These are phyloP conservation scores for Yarrowia bubula DNA, from an alignment of 805 yeast genomes.

Conservation along the genomic window DNA sequence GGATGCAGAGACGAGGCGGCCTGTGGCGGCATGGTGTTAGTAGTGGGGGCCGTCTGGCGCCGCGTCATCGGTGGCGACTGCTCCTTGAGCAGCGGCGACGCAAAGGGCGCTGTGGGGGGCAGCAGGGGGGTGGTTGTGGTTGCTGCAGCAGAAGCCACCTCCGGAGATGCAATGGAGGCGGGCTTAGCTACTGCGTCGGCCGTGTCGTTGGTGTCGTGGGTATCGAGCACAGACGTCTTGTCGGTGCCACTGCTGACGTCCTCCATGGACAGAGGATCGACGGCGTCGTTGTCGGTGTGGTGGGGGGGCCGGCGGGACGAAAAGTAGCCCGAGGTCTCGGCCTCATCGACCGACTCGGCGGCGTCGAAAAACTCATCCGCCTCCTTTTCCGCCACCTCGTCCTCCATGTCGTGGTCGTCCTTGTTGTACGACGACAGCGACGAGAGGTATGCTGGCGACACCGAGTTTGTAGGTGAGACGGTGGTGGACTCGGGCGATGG, in stretches of 20 bases:
- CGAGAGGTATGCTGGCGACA: slow-evolving; percentile 9
- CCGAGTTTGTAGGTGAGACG: slow-evolving; percentile 11
- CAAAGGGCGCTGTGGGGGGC: neutral
- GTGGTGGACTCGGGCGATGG: slow-evolving; percentile 6
- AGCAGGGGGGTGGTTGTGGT: neutral
- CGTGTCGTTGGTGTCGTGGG: neutral
- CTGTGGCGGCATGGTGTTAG: neutral
- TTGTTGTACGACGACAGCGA: slow-evolving; percentile 14
- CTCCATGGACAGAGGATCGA: slow-evolving; percentile 3
- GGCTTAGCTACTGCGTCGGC: neutral
- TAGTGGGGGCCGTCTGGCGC: slow-evolving; percentile 13
- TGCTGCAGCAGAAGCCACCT: neutral
- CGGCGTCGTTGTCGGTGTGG: neutral
- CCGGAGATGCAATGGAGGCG: slow-evolving; percentile 16
- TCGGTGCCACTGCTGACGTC: slow-evolving; percentile 16
- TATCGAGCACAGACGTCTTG: slow-evolving; percentile 2
- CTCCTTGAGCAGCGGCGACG: slow-evolving; percentile 11
- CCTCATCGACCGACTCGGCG: neutral
- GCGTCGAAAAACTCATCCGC: slow-evolving; percentile 17
- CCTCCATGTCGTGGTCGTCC: neutral
- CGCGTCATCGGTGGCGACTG: slow-evolving; percentile 20
- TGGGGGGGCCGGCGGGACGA: neutral
- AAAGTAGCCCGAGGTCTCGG: neutral
- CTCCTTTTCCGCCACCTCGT: neutral
- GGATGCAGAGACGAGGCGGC: neutral